Evolutionary conservation across 805 yeast species (phyloP).

Genomic region (Kurtzmaniella cleridarum): DNA sequence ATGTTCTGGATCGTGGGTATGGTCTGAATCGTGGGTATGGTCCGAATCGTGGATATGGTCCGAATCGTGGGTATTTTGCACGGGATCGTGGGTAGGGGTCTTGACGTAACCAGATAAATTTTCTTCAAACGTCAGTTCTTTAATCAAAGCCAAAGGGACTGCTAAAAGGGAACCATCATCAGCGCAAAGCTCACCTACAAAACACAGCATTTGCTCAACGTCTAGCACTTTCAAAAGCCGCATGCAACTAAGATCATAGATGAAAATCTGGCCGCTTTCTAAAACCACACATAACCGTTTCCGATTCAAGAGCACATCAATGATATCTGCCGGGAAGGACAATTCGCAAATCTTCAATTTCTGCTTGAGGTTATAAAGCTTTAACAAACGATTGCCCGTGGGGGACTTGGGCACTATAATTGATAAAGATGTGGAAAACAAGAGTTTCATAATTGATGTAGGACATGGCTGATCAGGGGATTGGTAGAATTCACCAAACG

Average conservation of each 20-base stretch:
- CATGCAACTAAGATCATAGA: conserved; percentile 90
- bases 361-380: conserved; percentile 37
- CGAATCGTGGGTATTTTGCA: no score
- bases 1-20: no score
- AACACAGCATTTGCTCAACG: conserved; percentile 13
- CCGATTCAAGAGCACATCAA: conserved; percentile 73
- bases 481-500: conserved; percentile 39
- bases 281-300: conserved; percentile 74
- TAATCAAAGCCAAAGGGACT: conserved; percentile 25
- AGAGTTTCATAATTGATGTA: conserved; percentile 30
- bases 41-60: no score
- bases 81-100: no score
- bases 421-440: conserved; percentile 38
- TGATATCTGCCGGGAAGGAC: conserved; percentile 72
- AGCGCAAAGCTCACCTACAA: conserved; percentile 32
- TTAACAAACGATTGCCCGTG: conserved; percentile 26
- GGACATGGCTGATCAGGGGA: conserved; percentile 13
- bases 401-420: conserved; percentile 31
- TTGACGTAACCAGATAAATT: no score
- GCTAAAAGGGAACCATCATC: conserved; percentile 32
- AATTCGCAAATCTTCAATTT: conserved; percentile 70
- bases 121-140: conserved; percentile 16
- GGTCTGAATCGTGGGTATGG: no score
- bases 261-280: conserved; percentile 68
- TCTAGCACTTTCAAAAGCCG: conserved; percentile 51